phyloP scores from a whole-genome alignment of 129 eudicot species.

The Heracleum sosnowskyi region DNA sequence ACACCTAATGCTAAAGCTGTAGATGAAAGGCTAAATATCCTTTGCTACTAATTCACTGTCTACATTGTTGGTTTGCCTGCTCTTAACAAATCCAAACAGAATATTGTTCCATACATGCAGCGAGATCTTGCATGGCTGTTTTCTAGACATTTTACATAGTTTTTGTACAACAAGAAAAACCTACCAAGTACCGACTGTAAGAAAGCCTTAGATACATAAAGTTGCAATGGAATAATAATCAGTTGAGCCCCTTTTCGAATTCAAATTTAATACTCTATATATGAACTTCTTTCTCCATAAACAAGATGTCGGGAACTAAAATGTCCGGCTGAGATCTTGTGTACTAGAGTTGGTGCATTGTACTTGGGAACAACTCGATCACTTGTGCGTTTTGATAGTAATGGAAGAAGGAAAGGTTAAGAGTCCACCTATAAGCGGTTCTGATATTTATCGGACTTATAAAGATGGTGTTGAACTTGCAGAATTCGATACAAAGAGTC shows the following conservation, averaged over 20 bases:
- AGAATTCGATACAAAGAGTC: conserved; percentile 61
- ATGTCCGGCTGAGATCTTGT: not conserved
- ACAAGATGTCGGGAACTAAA: not conserved
- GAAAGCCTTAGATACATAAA: not conserved
- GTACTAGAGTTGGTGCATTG: not conserved
- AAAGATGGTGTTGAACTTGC: conserved; percentile 34
- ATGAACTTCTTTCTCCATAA: not conserved
- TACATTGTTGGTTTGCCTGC: not conserved
- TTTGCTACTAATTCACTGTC: not conserved
- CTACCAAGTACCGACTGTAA: not conserved
- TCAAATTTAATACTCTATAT: not conserved
- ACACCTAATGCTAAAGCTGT: not conserved
- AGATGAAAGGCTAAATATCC: not conserved
- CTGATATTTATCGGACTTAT: conserved; percentile 43
- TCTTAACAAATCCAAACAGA: not conserved
- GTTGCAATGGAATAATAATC: not conserved
- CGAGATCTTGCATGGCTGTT: not conserved
- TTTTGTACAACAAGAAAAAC: conserved; percentile 2
- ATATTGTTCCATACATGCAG: not conserved
- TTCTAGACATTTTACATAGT: not conserved
- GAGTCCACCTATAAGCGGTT: conserved; percentile 43
- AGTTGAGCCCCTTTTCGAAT: not conserved
- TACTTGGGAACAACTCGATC: not conserved
- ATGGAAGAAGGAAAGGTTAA: conserved; percentile 44
- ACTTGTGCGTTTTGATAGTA: not conserved